phyloP scores from a whole-genome alignment of 768 basidiomycete species.

The Suillus ampliporus region DNA sequence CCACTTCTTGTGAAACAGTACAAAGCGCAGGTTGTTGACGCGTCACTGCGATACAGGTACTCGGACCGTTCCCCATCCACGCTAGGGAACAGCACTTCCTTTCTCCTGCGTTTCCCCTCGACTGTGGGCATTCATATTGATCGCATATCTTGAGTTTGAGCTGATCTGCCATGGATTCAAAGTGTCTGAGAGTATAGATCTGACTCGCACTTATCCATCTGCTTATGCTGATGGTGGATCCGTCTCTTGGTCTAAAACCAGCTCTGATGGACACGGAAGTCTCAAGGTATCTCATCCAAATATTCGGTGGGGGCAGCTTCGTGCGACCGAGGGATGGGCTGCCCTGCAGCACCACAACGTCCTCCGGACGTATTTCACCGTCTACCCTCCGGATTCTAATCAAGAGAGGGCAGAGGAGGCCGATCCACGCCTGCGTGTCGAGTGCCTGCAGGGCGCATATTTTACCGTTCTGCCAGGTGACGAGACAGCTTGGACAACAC shows the following conservation, averaged over 20 bases:
- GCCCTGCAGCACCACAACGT: conserved; percentile 81
- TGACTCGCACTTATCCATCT: conserved; percentile 61
- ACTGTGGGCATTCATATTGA: conserved; percentile 49
- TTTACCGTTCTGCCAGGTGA: conserved; percentile 66
- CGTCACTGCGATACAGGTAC: conserved; percentile 49
- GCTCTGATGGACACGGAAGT: conserved; percentile 48
- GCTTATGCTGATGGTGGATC: conserved; percentile 60
- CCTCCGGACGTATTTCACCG: conserved; percentile 64
- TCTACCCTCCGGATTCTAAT: conserved; percentile 50
- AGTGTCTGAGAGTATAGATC: conserved; percentile 61
- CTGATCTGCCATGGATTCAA: not conserved
- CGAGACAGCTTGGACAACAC: conserved; percentile 24
- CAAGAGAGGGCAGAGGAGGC: conserved; percentile 5
- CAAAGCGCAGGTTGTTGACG: not conserved
- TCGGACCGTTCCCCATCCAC: conserved; percentile 85
- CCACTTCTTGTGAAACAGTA: not conserved
- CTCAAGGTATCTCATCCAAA: conserved; percentile 69
- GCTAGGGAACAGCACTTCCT: conserved; percentile 84
- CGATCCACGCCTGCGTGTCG: conserved; percentile 57
- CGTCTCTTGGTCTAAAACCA: conserved; percentile 62
- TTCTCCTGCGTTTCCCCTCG: conserved; percentile 76
- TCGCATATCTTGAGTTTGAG: not conserved
- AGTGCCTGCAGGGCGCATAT: conserved; percentile 76
- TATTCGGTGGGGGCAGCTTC: conserved; percentile 75
- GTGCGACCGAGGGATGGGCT: conserved; percentile 86